Percentiles rank a stretch among this genome's conserved stretches.
Evolutionary conservation across 2,329 filamentous ascomycete species (phyloP).

Genomic region (Stachybotrys echinatus): DNA sequence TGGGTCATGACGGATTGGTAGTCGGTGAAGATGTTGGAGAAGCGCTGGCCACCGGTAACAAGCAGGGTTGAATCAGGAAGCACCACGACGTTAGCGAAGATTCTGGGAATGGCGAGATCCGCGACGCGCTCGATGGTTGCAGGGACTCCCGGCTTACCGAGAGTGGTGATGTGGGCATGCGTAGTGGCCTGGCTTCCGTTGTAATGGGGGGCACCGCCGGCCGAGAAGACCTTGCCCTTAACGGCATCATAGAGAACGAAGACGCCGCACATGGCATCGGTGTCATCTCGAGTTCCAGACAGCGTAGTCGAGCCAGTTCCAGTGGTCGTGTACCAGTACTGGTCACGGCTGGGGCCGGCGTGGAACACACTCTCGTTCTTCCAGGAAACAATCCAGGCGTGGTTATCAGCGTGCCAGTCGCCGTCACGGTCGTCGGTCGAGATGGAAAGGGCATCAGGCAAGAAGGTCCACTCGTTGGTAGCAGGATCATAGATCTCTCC

Average conservation of each 20-base stretch:
- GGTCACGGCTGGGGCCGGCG: constrained; percentile 45
- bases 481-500: constrained; percentile 48
- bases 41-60: constrained; percentile 28
- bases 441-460: constrained; percentile 40
- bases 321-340: constrained; percentile 51
- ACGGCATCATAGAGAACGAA: constrained; percentile 53
- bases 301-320: constrained; percentile 27
- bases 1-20: constrained; percentile 31
- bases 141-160: constrained; percentile 21
- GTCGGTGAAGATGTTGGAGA: constrained; percentile 38
- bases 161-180: constrained; percentile 42
- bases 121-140: constrained; percentile 9
- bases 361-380: constrained; percentile 48
- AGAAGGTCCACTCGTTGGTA: constrained; percentile 41
- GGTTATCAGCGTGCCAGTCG: constrained; percentile 37
- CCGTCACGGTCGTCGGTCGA: constrained; percentile 43
- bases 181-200: constrained; percentile 29
- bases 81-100: constrained; percentile 37
- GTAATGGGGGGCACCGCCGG: constrained; percentile 41
- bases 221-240: constrained; percentile 47
- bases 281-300: constrained; percentile 23
- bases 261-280: constrained; percentile 46
- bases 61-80: constrained; percentile 41
- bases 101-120: constrained; percentile 30
- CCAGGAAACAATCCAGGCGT: constrained; percentile 26